Base-by-base conservation (phyloP, 2,329 filamentous ascomycete species). In the Orbilia oligospora region DNA sequence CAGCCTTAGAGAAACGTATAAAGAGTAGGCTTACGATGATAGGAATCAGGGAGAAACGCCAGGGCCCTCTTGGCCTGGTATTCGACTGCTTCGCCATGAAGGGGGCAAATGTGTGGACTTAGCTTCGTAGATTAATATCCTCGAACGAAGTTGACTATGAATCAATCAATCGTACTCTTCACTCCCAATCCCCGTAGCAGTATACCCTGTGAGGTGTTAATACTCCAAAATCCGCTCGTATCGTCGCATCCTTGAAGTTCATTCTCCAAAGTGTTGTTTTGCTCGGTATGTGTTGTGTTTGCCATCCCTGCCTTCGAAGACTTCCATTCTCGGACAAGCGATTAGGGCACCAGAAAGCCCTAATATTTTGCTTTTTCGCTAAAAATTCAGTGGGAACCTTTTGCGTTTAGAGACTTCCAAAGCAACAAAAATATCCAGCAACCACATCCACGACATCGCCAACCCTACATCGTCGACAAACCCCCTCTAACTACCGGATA, bases 341-440 rank as follows among this genome's bases (percentile, higher is more conserved):
- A 46, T 76, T 76, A 71, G 66, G 72, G 72, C 72, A 66, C 48
- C 18, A 24, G 18, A 24, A 53, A 66, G 66, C 72, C 72, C 72
- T 76, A 76, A 76, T 67, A n/a, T 27, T 48, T 76, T 76, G 49
- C 72, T 76, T 76, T 76, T 76, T 70, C 49, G 38, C 36, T 6
- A 61, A 58, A 71, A 3, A 71, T 69, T 65, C 48, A 65, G 53
- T 65, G 72, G 72, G 69, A 64, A 27, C 41, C 58, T 58, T 73
- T 67, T 73, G 70, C 58, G n/a, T 73, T 73, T 65, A 56, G 70
- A 51, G 46, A 61, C 51, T 55, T 24, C 20, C 51, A 27, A 44
- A 68, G 33, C 65, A 70, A 65, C 63, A 69, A 70, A 70, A 69
- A 76, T 55, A 36, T 49, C 56, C 71, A 76, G 72, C 71, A 76